Evolutionary conservation across 2,329 filamentous ascomycete genomes (phyloP).

Genomic region (Thelonectria rubi): DNA sequence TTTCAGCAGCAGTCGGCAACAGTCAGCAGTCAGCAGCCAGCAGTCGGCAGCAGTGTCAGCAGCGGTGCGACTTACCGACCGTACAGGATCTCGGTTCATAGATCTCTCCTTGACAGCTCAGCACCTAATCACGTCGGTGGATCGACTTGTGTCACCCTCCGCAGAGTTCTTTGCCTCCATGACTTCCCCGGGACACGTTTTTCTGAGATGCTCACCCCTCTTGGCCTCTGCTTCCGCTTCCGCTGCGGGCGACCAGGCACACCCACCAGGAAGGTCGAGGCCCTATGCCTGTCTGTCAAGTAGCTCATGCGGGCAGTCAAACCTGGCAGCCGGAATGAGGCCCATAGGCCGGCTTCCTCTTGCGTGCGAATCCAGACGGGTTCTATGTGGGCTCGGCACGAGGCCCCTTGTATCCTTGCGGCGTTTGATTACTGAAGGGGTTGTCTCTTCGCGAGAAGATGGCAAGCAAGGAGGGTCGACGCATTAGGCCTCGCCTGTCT

Average conservation of each 20-base stretch:
- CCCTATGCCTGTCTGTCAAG: slow-evolving; percentile 19
- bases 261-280: slow-evolving; percentile 16
- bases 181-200: slow-evolving; percentile 18
- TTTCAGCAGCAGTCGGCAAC: slow-evolving; percentile 20
- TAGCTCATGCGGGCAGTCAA: slow-evolving; percentile 28
- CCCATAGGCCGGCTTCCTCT: slow-evolving; percentile 34
- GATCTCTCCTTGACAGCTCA: slow-evolving; percentile 27
- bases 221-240: neutral
- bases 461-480: slow-evolving; percentile 40
- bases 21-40: too few relatives aligned
- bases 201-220: slow-evolving; percentile 15
- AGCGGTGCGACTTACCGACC: slow-evolving; percentile 27
- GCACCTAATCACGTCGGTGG: slow-evolving; percentile 31
- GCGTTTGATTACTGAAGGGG: slow-evolving; percentile 29
- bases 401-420: slow-evolving; percentile 5
- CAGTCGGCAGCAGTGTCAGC: slow-evolving; percentile 23
- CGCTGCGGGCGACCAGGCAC: slow-evolving; percentile 5
- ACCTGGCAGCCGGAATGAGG: slow-evolving; percentile 25
- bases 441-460: slow-evolving; percentile 24
- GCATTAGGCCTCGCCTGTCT: slow-evolving; percentile 29
- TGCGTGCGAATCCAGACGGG: slow-evolving; percentile 28
- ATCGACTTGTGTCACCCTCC: slow-evolving; percentile 34
- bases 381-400: slow-evolving; percentile 9
- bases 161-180: slow-evolving; percentile 26
- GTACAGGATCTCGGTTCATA: slow-evolving; percentile 33